A percentile compares a stretch with the other conserved stretches of the same genome.
phyloP scores from a whole-genome alignment of 352 stramenopile genomes.

The Globisporangium yorkense region DNA sequence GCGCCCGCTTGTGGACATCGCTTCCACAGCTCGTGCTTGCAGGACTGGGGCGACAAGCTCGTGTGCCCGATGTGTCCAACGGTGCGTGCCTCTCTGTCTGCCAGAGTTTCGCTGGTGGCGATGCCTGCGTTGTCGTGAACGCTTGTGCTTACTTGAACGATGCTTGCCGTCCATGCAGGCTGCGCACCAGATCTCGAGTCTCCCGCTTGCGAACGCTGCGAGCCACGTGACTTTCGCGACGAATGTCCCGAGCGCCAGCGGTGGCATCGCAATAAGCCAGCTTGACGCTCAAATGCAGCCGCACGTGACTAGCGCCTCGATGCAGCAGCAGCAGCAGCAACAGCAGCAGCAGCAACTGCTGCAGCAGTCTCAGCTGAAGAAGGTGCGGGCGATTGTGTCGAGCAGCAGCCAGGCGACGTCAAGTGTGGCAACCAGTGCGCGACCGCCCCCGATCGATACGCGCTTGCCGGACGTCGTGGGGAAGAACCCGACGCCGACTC shows the following conservation, averaged over 20 bases:
- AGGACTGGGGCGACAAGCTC: constrained; percentile 58
- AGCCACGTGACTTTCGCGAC: constrained; percentile 2
- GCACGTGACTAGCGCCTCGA: constrained; percentile 17
- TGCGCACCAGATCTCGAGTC: constrained; percentile 13
- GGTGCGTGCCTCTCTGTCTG: constrained; percentile 18
- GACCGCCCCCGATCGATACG: constrained; percentile 52
- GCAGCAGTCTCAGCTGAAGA: constrained; percentile 5
- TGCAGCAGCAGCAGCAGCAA: constrained; percentile 19
- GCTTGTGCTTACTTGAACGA: constrained; percentile 5
- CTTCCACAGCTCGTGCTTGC: constrained; percentile 59
- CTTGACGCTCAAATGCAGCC: constrained; percentile 9
- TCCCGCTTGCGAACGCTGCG: background rate
- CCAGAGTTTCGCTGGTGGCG: background rate
- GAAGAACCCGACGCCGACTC: constrained; percentile 27
- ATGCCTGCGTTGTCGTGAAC: constrained; percentile 4
- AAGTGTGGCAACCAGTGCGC: constrained; percentile 1
- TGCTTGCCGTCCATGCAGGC: constrained; percentile 9
- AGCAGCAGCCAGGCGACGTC: background rate
- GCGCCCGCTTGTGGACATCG: constrained; percentile 56
- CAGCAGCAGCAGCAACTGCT: constrained; percentile 15
- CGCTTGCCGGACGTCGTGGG: constrained; percentile 12
- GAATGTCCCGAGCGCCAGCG: background rate
- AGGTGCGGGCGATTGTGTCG: background rate
- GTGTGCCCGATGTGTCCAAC: constrained; percentile 41
- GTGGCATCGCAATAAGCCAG: constrained; percentile 5